Conservation (phyloP, 495 filamentous ascomycete species). For the Lichina pygmaea region DNA sequence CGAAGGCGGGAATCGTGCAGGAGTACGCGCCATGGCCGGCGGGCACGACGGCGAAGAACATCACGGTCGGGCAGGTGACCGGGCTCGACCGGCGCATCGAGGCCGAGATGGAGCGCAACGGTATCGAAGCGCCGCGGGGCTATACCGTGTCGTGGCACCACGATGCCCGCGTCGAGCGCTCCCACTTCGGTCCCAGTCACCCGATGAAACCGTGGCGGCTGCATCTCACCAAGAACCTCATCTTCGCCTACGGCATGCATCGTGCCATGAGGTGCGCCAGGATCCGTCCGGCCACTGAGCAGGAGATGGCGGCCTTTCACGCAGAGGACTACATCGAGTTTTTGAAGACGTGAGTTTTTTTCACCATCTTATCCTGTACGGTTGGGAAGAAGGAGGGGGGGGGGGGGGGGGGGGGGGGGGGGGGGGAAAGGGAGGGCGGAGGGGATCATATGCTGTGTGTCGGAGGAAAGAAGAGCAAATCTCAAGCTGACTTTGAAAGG, state of each 20-base stretch:
- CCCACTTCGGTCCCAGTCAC: conserved; percentile 85
- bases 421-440: no score
- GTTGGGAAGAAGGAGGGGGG: neutral
- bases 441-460: neutral
- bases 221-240: conserved; percentile 79
- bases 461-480: neutral
- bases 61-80: no score
- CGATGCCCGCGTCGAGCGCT: conserved; percentile 81
- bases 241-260: conserved; percentile 83
- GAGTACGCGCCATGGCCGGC: no score
- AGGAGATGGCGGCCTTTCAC: conserved; percentile 76
- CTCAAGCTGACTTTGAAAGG: neutral
- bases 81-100: no score
- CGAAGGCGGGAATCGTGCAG: no score
- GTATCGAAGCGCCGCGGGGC: conserved; percentile 51
- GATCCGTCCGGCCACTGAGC: conserved; percentile 52
- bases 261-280: conserved; percentile 84
- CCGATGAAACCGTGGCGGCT: conserved; percentile 98
- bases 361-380: neutral
- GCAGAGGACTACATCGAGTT: conserved; percentile 75
- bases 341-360: conserved; percentile 22
- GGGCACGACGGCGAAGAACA: no score
- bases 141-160: conserved; percentile 94
- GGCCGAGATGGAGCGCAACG: conserved; percentile 22
- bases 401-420: no score